These are phyloP conservation scores for Annulohypoxylon bovei DNA, from an alignment of 495 filamentous ascomycete species.

Conservation along the genomic window DNA sequence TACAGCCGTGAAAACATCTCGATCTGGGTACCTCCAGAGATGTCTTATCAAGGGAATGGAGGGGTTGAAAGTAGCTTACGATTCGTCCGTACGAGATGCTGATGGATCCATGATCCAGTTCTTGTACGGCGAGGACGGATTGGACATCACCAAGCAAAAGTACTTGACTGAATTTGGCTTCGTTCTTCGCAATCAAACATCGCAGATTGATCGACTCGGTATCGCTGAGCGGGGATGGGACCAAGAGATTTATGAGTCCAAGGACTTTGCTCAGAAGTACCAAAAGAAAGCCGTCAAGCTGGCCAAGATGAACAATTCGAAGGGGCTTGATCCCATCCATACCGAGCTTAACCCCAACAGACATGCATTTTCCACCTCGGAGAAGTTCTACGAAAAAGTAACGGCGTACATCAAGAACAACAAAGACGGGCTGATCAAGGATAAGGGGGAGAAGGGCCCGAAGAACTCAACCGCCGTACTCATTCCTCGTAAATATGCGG, in stretches of 20 bases:
- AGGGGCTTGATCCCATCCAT: conserved; percentile 79
- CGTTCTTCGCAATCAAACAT: conserved; percentile 77
- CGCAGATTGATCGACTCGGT: conserved; percentile 55
- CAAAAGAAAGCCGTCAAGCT: conserved; percentile 82
- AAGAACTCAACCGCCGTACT: conserved; percentile 47
- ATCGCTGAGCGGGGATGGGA: conserved; percentile 51
- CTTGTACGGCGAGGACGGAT: conserved; percentile 94
- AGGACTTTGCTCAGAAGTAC: conserved; percentile 73
- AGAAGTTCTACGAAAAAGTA: conserved; percentile 74
- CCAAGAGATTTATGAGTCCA: conserved; percentile 60
- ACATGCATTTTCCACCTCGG: conserved; percentile 86
- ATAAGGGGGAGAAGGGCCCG: conserved; percentile 81
- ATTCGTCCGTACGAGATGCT: conserved; percentile 90
- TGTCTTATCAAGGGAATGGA: conserved; percentile 99
- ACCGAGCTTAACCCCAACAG: conserved; percentile 77
- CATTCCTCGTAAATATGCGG: conserved; percentile 77
- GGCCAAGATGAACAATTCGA: conserved; percentile 71
- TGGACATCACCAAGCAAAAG: conserved; percentile 94
- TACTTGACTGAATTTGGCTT: conserved; percentile 93
- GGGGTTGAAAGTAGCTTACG: conserved; percentile 89
- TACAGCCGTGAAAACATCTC: conserved; percentile 97
- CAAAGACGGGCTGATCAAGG: conserved; percentile 76
- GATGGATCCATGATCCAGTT: conserved; percentile 96
- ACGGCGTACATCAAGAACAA: conserved; percentile 79
- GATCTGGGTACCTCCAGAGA: conserved; percentile 95